These are phyloP conservation scores for Ustilago loliicola DNA, from an alignment of 1,284 basidiomycete genomes.

Conservation along the genomic window DNA sequence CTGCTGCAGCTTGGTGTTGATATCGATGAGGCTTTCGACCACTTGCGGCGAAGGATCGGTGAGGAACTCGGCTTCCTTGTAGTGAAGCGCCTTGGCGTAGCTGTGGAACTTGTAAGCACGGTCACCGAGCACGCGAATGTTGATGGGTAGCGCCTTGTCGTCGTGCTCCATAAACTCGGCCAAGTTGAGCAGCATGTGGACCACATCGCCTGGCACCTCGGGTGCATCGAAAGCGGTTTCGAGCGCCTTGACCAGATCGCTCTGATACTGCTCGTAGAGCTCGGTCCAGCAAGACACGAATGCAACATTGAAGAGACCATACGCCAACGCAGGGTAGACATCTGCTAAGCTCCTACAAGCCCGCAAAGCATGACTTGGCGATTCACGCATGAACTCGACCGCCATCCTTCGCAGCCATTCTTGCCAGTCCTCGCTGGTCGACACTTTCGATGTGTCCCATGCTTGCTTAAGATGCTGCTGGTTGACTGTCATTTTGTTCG, in stretches of 20 bases:
- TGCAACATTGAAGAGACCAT: constrained; percentile 97
- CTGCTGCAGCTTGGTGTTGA: constrained; percentile 97
- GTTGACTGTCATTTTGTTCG: constrained; percentile 90
- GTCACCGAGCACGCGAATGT: constrained; percentile 91
- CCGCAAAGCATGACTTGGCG: constrained; percentile 94
- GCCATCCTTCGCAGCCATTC: constrained; percentile 96
- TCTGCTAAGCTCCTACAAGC: constrained; percentile 96
- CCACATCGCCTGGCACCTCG: constrained; percentile 86
- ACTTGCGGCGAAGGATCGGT: constrained; percentile 84
- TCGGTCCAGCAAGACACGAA: constrained; percentile 99
- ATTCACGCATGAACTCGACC: constrained; percentile 97
- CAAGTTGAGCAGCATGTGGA: constrained; percentile 94
- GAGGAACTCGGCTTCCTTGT: constrained; percentile 98
- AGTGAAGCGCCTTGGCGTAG: constrained; percentile 97
- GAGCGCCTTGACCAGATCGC: constrained; percentile 83
- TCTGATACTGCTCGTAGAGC: constrained; percentile 79
- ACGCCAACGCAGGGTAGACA: constrained; percentile 89
- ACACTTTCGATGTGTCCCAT: constrained; percentile 89
- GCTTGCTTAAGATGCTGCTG: constrained; percentile 97
- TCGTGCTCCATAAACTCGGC: constrained; percentile 99
- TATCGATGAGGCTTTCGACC: constrained; percentile 93
- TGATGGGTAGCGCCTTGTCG: constrained; percentile 94
- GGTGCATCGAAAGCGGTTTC: constrained; percentile 87
- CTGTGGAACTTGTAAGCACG: constrained; percentile 92
- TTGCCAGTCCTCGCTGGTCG: constrained; percentile 87